phyloP scores from a whole-genome alignment of 495 filamentous ascomycete genomes.

The Chaetomium cochliodes region DNA sequence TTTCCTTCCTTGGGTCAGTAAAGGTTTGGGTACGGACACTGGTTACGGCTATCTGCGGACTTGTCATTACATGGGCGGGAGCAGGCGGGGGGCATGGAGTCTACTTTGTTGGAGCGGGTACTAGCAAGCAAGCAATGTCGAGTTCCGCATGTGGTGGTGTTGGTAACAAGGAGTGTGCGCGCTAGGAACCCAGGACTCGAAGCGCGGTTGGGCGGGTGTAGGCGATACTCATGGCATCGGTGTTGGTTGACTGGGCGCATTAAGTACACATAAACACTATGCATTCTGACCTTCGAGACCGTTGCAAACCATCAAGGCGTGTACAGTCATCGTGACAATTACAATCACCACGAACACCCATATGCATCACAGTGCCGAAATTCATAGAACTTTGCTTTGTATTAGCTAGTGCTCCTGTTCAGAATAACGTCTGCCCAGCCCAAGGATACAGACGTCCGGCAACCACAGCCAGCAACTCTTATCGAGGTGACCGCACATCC shows the following conservation, averaged over 20 bases:
- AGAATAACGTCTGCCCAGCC: constrained; percentile 25
- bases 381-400: constrained; percentile 29
- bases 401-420: constrained; percentile 35
- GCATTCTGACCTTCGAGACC: background rate
- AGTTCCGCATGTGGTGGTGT: background rate
- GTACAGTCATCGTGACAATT: background rate
- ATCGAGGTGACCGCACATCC: constrained; percentile 22
- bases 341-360: no score
- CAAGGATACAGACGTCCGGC: constrained; percentile 19
- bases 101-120: background rate
- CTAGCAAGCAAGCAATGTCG: background rate
- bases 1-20: no score
- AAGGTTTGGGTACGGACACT: background rate
- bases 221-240: background rate
- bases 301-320: background rate
- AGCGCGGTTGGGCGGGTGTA: background rate
- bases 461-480: constrained; percentile 16
- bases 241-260: background rate
- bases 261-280: background rate
- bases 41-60: background rate
- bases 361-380: background rate
- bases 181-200: background rate
- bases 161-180: background rate
- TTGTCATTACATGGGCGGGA: constrained; percentile 9
- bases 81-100: background rate